These are phyloP conservation scores for Lactifluus piperatus DNA, from an alignment of 768 basidiomycete genomes.

Conservation along the genomic window DNA sequence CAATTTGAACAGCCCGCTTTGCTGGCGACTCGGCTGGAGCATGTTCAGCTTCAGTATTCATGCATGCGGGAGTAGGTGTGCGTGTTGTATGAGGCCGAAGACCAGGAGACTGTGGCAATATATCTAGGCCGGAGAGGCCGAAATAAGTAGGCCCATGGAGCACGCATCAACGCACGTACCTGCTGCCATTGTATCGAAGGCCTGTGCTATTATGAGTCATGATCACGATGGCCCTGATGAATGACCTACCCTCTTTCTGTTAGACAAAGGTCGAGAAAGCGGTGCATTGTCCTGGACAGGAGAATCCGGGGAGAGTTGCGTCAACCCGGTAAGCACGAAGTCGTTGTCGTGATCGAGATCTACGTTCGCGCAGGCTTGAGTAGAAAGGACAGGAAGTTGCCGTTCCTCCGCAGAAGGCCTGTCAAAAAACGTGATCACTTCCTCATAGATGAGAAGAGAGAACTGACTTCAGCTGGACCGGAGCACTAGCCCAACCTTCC, in stretches of 20 bases:
- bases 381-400: constrained; percentile 7
- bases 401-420: constrained; percentile 3
- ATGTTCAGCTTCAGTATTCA: not conserved
- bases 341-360: constrained; percentile 20
- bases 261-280: not conserved
- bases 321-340: constrained; percentile 17
- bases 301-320: not conserved
- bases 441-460: not conserved
- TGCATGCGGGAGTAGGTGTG: constrained; percentile 14
- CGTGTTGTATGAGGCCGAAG: not conserved
- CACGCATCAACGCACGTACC: not conserved
- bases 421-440: not conserved
- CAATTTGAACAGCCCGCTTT: not conserved
- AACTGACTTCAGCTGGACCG: constrained; percentile 23
- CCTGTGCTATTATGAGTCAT: not conserved
- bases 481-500: constrained; percentile 46
- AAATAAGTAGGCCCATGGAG: not conserved
- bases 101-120: not conserved
- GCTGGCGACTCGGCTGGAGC: not conserved
- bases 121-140: not conserved
- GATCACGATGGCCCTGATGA: not conserved
- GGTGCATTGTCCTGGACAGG: not conserved
- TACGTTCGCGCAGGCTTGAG: constrained; percentile 23
- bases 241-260: constrained; percentile 16
- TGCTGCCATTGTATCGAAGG: constrained; percentile 4